Evolutionary conservation across 176 grass and related monocot species (phyloP), one percentile per base, ranked within the genome.

Genomic region (Zoysia japonica): DNA sequence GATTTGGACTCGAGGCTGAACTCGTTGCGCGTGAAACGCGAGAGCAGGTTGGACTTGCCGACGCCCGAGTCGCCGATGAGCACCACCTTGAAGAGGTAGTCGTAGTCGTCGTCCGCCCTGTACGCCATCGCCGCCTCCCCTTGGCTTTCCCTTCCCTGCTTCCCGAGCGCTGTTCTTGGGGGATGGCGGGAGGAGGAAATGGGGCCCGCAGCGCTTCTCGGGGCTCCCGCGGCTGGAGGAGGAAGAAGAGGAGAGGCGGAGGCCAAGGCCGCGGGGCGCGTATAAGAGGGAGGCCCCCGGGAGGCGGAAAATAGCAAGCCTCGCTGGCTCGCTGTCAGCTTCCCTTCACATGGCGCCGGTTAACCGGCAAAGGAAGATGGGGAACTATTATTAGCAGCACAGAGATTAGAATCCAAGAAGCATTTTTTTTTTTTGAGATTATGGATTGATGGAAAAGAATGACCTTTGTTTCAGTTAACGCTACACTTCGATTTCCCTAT

Each of bases 1-100:
- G 94, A 97, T 77, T 97, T 97, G 71, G 94, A 97, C 91, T 97
- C 94, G 78, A 97, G 87, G 78, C 94, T 93, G 91, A 97, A 97
- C 91, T 97, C 91, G 83, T 97, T 97, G 78, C 94, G 91, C 46
- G 94, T 97, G 89, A 97, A 97, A 64, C 94, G 89, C 44, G 94
- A 97, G 61, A 97, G 91, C 51, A 97, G 84, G 83, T 97, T 97
- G 78, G 94, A 97, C 77, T 97, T 97, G 79, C 94, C 94, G 60
- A 97, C 91, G 83, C 94, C 94, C 36, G 94, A 97, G 80, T 97
- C 94, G 59, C 94, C 94, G 86, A 97, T 97, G 47, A 97, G 85
- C 5, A 97, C 94, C 67, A 97, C 94, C 91, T 89, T 89, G 87
- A 89, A 89, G 72, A 89, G 87, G 83, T 85, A 89, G 73, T 89